A percentile compares a stretch with the other conserved stretches of the same genome.
phyloP scores from a whole-genome alignment of 108 stramenopile genomes.

The Nitzschia inconspicua region DNA sequence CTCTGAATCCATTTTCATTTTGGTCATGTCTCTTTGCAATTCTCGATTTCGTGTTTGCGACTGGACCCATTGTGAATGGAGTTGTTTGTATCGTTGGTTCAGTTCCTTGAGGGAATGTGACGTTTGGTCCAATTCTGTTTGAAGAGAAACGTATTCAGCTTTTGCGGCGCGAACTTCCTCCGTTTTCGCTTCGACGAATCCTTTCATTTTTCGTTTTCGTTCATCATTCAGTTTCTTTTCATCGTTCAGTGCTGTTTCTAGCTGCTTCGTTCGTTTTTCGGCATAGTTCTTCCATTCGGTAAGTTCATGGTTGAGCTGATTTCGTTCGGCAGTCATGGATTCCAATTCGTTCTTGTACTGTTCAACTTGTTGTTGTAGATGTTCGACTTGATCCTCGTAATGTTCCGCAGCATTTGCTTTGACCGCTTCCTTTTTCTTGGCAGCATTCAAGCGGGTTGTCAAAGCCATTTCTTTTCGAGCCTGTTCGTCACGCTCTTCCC shows the following conservation, averaged over 20 bases:
- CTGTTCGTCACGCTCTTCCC: slow-evolving; percentile 64
- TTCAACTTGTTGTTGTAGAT: slow-evolving; percentile 42
- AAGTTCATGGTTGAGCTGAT: slow-evolving; percentile 30
- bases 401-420: slow-evolving; percentile 57
- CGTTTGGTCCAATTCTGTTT: slow-evolving; percentile 67
- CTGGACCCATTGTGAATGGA: slow-evolving; percentile 67
- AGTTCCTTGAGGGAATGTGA: slow-evolving; percentile 51
- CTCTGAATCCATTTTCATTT: slow-evolving; percentile 74
- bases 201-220: slow-evolving; percentile 82
- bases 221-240: slow-evolving; percentile 79
- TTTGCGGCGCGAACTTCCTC: slow-evolving; percentile 79
- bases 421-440: slow-evolving; percentile 72
- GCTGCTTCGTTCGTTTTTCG: slow-evolving; percentile 51
- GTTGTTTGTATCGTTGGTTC: slow-evolving; percentile 68
- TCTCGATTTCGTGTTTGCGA: slow-evolving; percentile 70
- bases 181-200: slow-evolving; percentile 78
- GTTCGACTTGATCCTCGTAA: slow-evolving; percentile 55
- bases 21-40: slow-evolving; percentile 72
- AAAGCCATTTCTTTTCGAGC: slow-evolving; percentile 59
- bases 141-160: slow-evolving; percentile 50
- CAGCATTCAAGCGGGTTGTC: slow-evolving; percentile 66
- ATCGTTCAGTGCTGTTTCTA: slow-evolving; percentile 60
- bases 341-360: slow-evolving; percentile 34
- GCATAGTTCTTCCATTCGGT: slow-evolving; percentile 52
- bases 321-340: slow-evolving; percentile 16